Evolutionary conservation across 805 yeast genomes (phyloP).

Genomic region (Saturnispora ahearnii): DNA sequence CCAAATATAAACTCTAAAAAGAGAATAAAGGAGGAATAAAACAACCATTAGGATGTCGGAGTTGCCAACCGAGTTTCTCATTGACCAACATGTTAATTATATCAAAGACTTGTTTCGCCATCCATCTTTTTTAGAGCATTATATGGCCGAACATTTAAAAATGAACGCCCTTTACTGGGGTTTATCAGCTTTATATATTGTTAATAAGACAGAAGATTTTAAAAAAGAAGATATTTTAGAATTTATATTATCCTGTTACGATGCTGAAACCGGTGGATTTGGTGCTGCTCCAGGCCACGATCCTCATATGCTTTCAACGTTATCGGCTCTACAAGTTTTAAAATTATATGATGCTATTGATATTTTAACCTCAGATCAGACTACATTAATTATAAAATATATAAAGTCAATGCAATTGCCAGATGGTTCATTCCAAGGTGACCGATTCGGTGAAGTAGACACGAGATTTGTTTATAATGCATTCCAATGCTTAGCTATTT

Average conservation of each 20-base stretch:
- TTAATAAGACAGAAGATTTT: constrained; percentile 50
- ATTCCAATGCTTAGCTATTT: constrained; percentile 58
- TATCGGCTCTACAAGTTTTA: constrained; percentile 79
- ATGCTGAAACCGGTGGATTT: constrained; percentile 61
- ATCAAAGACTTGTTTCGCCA: constrained; percentile 45
- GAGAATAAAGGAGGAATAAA: neutral
- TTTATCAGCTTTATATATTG: constrained; percentile 56
- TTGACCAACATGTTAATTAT: constrained; percentile 44
- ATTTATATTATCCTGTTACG: constrained; percentile 64
- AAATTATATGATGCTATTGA: constrained; percentile 55
- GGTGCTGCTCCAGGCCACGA: constrained; percentile 88
- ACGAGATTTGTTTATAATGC: constrained; percentile 86
- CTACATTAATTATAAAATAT: constrained; percentile 30
- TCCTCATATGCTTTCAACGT: constrained; percentile 74
- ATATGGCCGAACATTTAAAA: constrained; percentile 85
- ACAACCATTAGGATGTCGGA: neutral
- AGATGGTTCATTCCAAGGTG: constrained; percentile 83
- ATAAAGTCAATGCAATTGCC: constrained; percentile 38
- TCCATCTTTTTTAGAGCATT: constrained; percentile 61
- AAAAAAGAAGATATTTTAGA: constrained; percentile 51
- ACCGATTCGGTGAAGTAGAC: constrained; percentile 84
- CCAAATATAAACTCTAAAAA: neutral
- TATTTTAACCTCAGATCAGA: constrained; percentile 23
- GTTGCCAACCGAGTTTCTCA: constrained; percentile 7
- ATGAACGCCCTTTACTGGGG: constrained; percentile 97